Conservation (phyloP, 1,284 basidiomycete species). For the Pseudozyma sp. region DNA sequence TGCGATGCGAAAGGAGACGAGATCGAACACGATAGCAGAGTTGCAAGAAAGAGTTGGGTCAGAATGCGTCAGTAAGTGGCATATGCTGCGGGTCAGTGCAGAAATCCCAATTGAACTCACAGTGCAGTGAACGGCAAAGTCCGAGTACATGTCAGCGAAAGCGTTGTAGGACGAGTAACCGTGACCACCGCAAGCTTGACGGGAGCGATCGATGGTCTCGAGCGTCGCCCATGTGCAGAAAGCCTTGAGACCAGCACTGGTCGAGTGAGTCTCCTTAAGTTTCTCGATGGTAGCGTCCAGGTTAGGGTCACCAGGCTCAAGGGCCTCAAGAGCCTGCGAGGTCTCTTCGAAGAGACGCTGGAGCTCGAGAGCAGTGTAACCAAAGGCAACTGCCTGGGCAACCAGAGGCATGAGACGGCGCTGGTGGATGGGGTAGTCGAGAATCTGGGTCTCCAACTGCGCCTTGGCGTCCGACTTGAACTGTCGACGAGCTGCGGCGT, state of each 20-base stretch:
- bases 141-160: constrained; percentile 72
- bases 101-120: no score
- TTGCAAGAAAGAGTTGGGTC: not conserved
- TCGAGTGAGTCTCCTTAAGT: constrained; percentile 75
- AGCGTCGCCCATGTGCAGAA: constrained; percentile 75
- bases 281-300: constrained; percentile 70
- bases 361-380: constrained; percentile 72
- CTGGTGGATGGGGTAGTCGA: constrained; percentile 76
- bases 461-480: constrained; percentile 70
- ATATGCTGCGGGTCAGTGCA: not conserved
- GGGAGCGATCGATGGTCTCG: constrained; percentile 74
- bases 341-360: constrained; percentile 70
- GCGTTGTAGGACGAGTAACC: constrained; percentile 75
- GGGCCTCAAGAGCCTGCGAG: constrained; percentile 72
- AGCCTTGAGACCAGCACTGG: constrained; percentile 74
- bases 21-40: not conserved
- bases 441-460: constrained; percentile 72
- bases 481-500: constrained; percentile 74
- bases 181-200: constrained; percentile 74
- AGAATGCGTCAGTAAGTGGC: not conserved
- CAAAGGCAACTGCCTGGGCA: constrained; percentile 74
- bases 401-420: constrained; percentile 74
- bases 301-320: constrained; percentile 71
- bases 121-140: constrained; percentile 71
- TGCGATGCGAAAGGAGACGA: not conserved